Base-by-base conservation (phyloP, 139 green algal genomes). In the Haematococcus lacustris region DNA sequence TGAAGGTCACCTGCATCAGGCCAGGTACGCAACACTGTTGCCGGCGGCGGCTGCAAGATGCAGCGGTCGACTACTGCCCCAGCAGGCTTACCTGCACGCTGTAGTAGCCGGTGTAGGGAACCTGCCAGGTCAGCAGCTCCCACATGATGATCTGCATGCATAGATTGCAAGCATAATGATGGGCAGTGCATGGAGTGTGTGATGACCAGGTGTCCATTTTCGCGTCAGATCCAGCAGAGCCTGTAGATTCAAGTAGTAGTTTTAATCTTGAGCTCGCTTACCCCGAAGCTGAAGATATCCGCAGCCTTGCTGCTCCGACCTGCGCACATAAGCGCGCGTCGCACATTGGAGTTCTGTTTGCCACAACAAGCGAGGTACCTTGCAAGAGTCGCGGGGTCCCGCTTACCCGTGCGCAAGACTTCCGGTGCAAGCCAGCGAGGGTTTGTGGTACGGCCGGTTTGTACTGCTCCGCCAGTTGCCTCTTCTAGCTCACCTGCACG, bases 131-230 rank as follows among this genome's bases (percentile, higher is more conserved):
- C 35, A 81, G 66, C 70, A 76, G 28, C 75, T 80, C 75, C 63
- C 70, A 80, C 75, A 80, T 77, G 70, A 81, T 71, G 64, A 81
- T 73, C 28, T 40, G 47, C 21, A 80, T 76, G n/a, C 35, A 70
- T 50, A 73, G 76, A 26, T 76, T 69, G 39, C 76, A 69, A n/a
- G n/a, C n/a, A n/a, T n/a, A n/a, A n/a, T 3, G 69, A 38, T 7
- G 35, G 34, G 23, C 61, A 63, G 40, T 62, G 47, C 17, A 59
- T 21, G 21, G 47, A 59, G 17, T 21, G 21, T n/a, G n/a, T n/a
- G n/a, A n/a, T n/a, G n/a, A n/a, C n/a, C n/a, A n/a, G n/a, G n/a
- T n/a, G n/a, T n/a, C n/a, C n/a, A n/a, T n/a, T n/a, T n/a, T n/a
- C n/a, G n/a, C n/a, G n/a, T n/a, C n/a, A n/a, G n/a, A n/a, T n/a